A percentile compares a stretch with the other conserved stretches of the same genome.
Evolutionary conservation across 2,329 filamentous ascomycete genomes (phyloP).

Genomic region (Ophiostoma sp.): DNA sequence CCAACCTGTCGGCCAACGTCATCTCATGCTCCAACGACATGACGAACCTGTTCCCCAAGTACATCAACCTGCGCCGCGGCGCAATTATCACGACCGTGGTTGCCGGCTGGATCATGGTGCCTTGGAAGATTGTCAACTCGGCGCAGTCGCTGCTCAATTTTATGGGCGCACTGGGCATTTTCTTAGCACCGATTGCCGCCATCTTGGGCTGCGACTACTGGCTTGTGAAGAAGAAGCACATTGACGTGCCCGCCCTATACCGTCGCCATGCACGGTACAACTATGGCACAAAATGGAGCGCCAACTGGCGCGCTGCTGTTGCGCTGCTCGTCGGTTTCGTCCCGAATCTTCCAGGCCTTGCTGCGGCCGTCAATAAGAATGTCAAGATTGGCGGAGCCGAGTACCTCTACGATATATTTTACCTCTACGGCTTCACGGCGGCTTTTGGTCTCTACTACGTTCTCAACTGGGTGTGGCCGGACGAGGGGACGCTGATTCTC

Average conservation of each 20-base stretch:
- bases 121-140: conserved; percentile 59
- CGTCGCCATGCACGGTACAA: conserved; percentile 42
- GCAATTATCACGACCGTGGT: conserved; percentile 50
- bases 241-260: conserved; percentile 32
- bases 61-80: conserved; percentile 51
- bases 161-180: conserved; percentile 55
- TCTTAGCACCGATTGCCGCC: conserved; percentile 56
- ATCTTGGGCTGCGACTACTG: conserved; percentile 29
- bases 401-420: neutral
- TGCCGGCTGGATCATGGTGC: conserved; percentile 39
- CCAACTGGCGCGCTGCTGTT: conserved; percentile 26
- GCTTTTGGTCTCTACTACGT: neutral
- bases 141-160: conserved; percentile 57
- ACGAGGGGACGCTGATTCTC: neutral
- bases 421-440: neutral
- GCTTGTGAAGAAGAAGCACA: conserved; percentile 25
- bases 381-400: neutral
- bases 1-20: conserved; percentile 53
- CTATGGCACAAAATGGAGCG: conserved; percentile 28
- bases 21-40: conserved; percentile 53
- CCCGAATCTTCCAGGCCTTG: conserved; percentile 28
- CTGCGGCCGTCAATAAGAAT: conserved; percentile 27
- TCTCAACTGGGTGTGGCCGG: neutral
- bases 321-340: conserved; percentile 27
- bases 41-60: conserved; percentile 29